phyloP scores from a whole-genome alignment of 2,329 filamentous ascomycete genomes.

The Canariomyces notabilis region DNA sequence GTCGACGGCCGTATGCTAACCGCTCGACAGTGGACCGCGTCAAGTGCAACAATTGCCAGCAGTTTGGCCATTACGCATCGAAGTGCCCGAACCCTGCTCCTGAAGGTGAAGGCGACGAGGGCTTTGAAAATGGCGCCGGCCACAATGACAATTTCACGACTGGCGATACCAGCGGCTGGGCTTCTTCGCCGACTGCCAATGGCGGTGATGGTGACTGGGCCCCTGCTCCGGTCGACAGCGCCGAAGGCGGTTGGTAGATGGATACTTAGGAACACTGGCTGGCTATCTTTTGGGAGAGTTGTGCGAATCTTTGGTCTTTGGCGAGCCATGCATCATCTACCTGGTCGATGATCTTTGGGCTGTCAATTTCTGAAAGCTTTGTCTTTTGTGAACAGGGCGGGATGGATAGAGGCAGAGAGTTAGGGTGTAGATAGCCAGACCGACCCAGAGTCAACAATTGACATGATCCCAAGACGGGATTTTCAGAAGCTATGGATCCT shows the following conservation, averaged over 20 bases:
- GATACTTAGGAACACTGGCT: background rate
- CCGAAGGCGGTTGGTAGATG: slow-evolving; percentile 12
- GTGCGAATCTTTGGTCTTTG: slow-evolving; percentile 3
- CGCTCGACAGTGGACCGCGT: slow-evolving; percentile 42
- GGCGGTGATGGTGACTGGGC: background rate
- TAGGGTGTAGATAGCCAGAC: slow-evolving; percentile 5
- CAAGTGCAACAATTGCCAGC: slow-evolving; percentile 53
- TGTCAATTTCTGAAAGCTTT: slow-evolving; percentile 6
- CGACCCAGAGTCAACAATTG: background rate
- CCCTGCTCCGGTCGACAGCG: background rate
- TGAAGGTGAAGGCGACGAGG: slow-evolving; percentile 21
- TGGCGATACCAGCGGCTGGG: slow-evolving; percentile 7
- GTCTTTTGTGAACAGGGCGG: background rate
- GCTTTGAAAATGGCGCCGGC: slow-evolving; percentile 6
- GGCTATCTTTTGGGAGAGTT: background rate
- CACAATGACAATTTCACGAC: slow-evolving; percentile 12
- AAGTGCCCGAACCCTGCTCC: slow-evolving; percentile 34
- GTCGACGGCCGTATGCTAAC: slow-evolving; percentile 11
- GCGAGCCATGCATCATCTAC: background rate
- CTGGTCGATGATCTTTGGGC: slow-evolving; percentile 7
- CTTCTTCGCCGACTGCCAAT: background rate
- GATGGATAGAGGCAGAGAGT: background rate
- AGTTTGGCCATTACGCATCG: slow-evolving; percentile 42
- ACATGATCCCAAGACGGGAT: background rate
- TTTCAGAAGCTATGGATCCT: background rate